phyloP scores from a whole-genome alignment of 2,329 filamentous ascomycete genomes.

The Fusarium euwallaceae region DNA sequence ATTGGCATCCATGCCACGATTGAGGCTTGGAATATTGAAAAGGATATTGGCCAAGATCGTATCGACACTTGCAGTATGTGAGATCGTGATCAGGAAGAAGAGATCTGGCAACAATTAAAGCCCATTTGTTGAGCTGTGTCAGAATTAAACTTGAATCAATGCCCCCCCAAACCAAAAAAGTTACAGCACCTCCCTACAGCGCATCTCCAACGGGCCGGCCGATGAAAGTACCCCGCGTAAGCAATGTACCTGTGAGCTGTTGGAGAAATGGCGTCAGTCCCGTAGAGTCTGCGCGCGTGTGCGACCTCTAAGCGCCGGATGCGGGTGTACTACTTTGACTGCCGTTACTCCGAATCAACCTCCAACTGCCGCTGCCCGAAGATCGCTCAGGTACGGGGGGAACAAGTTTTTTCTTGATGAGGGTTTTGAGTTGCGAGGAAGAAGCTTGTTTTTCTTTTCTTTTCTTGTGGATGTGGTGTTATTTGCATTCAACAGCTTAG shows the following conservation, averaged over 20 bases:
- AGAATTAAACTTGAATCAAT: not conserved
- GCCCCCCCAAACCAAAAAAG: not conserved
- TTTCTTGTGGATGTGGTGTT: slow-evolving; percentile 27
- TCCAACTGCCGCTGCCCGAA: slow-evolving; percentile 29
- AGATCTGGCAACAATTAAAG: not conserved
- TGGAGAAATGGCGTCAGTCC: slow-evolving; percentile 35
- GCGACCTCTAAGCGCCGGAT: slow-evolving; percentile 24
- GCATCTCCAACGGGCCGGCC: not conserved
- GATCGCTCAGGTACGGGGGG: slow-evolving; percentile 11
- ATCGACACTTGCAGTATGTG: not conserved
- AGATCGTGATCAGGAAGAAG: not conserved
- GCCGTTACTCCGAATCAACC: slow-evolving; percentile 14
- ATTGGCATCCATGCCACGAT: slow-evolving; percentile 1
- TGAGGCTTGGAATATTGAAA: slow-evolving; percentile 3
- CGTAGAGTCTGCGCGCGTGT: slow-evolving; percentile 9
- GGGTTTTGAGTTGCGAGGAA: not conserved
- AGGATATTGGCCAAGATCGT: not conserved
- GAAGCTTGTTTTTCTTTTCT: slow-evolving; percentile 1
- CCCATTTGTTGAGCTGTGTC: not conserved
- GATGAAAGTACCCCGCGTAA: slow-evolving; percentile 29
- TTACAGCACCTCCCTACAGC: not conserved
- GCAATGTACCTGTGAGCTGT: slow-evolving; percentile 22
- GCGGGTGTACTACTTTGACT: slow-evolving; percentile 21
- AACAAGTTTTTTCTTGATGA: slow-evolving; percentile 18
- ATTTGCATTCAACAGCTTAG: not conserved